These are phyloP conservation scores for Aaosphaeria pasadenensis DNA, from an alignment of 2,329 filamentous ascomycete genomes.

Conservation along the genomic window DNA sequence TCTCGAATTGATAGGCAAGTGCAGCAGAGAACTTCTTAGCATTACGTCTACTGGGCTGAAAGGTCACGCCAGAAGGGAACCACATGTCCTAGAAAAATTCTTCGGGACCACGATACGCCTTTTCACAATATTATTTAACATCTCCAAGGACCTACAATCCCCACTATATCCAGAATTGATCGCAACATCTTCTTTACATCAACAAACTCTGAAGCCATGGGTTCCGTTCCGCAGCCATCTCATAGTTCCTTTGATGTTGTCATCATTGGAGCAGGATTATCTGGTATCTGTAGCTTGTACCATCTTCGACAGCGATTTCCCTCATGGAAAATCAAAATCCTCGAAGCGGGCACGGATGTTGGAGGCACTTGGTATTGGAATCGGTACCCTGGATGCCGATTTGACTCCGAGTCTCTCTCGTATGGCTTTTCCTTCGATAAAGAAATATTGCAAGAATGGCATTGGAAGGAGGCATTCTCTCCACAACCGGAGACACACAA, in stretches of 20 bases:
- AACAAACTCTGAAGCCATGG: background rate
- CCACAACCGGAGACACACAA: slow-evolving; percentile 26
- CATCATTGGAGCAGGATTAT: slow-evolving; percentile 31
- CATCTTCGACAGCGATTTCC: slow-evolving; percentile 23
- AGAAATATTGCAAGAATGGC: slow-evolving; percentile 38
- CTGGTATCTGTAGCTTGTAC: slow-evolving; percentile 31
- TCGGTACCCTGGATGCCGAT: slow-evolving; percentile 28
- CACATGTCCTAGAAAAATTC: no score
- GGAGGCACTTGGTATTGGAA: slow-evolving; percentile 34
- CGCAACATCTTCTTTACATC: no score
- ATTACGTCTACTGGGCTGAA: no score
- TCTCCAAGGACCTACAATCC: no score
- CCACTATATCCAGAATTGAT: no score
- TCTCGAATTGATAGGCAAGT: no score
- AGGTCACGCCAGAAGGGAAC: no score
- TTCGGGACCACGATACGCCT: no score
- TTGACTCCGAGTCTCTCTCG: slow-evolving; percentile 36
- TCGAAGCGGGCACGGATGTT: slow-evolving; percentile 27
- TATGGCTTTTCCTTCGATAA: slow-evolving; percentile 37
- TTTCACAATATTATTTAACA: no score
- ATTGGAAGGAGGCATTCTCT: slow-evolving; percentile 8
- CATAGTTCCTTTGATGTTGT: slow-evolving; percentile 35
- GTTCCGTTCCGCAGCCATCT: background rate
- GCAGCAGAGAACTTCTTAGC: no score
- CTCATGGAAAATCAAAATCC: slow-evolving; percentile 15